Percentiles rank a stretch among this genome's conserved stretches.
Conservation (phyloP, 768 basidiomycete genomes). For the Lactarius trivialis region DNA sequence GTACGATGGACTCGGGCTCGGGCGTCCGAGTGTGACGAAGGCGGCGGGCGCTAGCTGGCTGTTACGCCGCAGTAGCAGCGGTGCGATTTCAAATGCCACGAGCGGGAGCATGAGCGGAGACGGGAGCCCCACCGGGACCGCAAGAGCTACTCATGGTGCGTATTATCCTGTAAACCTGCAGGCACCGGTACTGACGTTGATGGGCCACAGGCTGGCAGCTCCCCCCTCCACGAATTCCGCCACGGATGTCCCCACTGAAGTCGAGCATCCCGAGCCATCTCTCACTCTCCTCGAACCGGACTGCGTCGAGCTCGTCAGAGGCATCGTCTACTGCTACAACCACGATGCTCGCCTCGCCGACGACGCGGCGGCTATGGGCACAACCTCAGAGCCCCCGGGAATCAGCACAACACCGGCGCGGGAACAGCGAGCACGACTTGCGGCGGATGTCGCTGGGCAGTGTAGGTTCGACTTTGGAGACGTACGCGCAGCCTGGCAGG, state of each 20-base stretch:
- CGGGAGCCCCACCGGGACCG: conserved; percentile 45
- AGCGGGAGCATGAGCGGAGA: conserved; percentile 47
- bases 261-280: conserved; percentile 31
- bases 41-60: conserved; percentile 47
- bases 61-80: conserved; percentile 73
- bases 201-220: conserved; percentile 46
- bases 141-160: conserved; percentile 50
- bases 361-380: not conserved
- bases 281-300: conserved; percentile 37
- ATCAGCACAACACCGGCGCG: conserved; percentile 5
- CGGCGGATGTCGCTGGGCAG: not conserved
- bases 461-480: conserved; percentile 7
- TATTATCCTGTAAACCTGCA: conserved; percentile 29
- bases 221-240: conserved; percentile 43
- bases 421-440: not conserved
- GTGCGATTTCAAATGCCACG: conserved; percentile 54
- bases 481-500: conserved; percentile 50
- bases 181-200: not conserved
- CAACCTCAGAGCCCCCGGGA: not conserved
- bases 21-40: conserved; percentile 40
- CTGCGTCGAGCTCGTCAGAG: conserved; percentile 47
- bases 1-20: conserved; percentile 62
- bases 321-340: conserved; percentile 36
- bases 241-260: conserved; percentile 44
- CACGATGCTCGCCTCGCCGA: conserved; percentile 15